Percentiles rank a stretch among this genome's conserved stretches.
phyloP scores from a whole-genome alignment of 2,329 filamentous ascomycete genomes.

The Hypoxylon sp. region DNA sequence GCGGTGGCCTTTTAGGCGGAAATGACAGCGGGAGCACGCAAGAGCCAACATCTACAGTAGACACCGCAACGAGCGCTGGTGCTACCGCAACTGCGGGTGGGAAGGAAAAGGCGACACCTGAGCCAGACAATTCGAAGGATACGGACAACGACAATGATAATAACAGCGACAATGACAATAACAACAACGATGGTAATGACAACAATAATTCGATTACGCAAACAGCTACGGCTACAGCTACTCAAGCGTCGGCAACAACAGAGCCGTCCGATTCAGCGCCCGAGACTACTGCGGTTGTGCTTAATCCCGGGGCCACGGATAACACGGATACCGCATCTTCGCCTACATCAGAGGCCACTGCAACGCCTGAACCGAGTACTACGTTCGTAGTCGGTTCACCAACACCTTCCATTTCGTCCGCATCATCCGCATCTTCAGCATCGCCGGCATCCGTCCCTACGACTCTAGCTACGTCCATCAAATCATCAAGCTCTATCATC shows the following conservation, averaged over 20 bases:
- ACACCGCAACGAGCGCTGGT: slow-evolving; percentile 32
- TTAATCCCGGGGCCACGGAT: slow-evolving; percentile 29
- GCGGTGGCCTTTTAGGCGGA: slow-evolving; percentile 35
- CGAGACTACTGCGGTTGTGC: slow-evolving; percentile 35
- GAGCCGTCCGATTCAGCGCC: slow-evolving; percentile 14
- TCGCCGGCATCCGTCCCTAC: slow-evolving; percentile 26
- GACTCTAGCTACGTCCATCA: slow-evolving; percentile 46
- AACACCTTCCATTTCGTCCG: neutral
- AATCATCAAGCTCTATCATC: slow-evolving; percentile 42
- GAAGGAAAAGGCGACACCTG: slow-evolving; percentile 26
- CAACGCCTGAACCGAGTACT: slow-evolving; percentile 22
- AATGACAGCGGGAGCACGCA: slow-evolving; percentile 22
- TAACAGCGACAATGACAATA: neutral
- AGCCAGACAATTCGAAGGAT: slow-evolving; percentile 18
- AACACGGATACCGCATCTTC: slow-evolving; percentile 24
- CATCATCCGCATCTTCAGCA: neutral
- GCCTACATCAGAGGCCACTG: slow-evolving; percentile 24
- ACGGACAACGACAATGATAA: slow-evolving; percentile 1
- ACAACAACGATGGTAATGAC: neutral
- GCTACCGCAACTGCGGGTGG: slow-evolving; percentile 29
- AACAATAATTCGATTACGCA: slow-evolving; percentile 7
- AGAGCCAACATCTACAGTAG: slow-evolving; percentile 30
- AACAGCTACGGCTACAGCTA: neutral
- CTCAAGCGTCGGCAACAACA: slow-evolving; percentile 16
- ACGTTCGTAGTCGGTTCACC: slow-evolving; percentile 29